Evolutionary conservation across 768 basidiomycete species (phyloP).

Genomic region (Tylopilus subfusipes): DNA sequence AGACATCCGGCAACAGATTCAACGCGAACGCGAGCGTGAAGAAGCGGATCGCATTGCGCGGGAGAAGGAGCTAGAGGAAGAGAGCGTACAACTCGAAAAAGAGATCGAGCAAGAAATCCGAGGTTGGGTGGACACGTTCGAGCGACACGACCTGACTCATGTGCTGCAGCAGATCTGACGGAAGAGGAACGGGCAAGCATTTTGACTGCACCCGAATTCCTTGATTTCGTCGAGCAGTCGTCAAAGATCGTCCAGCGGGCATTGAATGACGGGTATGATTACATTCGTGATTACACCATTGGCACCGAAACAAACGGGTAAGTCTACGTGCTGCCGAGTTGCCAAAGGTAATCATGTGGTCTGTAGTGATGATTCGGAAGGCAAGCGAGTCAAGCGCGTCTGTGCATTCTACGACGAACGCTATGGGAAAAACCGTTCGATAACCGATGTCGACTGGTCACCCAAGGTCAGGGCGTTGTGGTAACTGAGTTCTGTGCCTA

Average conservation of each 20-base stretch:
- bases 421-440: constrained; percentile 88
- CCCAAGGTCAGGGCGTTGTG: constrained; percentile 64
- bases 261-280: constrained; percentile 93
- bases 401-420: constrained; percentile 92
- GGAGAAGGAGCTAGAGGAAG: constrained; percentile 79
- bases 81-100: constrained; percentile 77
- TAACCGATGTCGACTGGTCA: constrained; percentile 97
- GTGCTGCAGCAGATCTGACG: constrained; percentile 58
- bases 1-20: constrained; percentile 68
- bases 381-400: constrained; percentile 85
- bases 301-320: constrained; percentile 81
- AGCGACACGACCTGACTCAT: neutral
- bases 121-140: constrained; percentile 41
- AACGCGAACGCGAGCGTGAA: constrained; percentile 59
- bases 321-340: constrained; percentile 28
- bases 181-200: constrained; percentile 84
- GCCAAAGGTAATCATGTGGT: constrained; percentile 5
- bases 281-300: constrained; percentile 94
- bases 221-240: constrained; percentile 91
- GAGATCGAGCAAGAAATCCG: constrained; percentile 86
- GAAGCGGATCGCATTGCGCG: constrained; percentile 66
- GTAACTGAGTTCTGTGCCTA: neutral
- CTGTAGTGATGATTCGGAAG: constrained; percentile 83
- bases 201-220: constrained; percentile 83
- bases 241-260: constrained; percentile 95